A percentile compares a stretch with the other conserved stretches of the same genome.
Evolutionary conservation across 2,329 filamentous ascomycete genomes (phyloP).

Genomic region (Blumeriella jaapii): DNA sequence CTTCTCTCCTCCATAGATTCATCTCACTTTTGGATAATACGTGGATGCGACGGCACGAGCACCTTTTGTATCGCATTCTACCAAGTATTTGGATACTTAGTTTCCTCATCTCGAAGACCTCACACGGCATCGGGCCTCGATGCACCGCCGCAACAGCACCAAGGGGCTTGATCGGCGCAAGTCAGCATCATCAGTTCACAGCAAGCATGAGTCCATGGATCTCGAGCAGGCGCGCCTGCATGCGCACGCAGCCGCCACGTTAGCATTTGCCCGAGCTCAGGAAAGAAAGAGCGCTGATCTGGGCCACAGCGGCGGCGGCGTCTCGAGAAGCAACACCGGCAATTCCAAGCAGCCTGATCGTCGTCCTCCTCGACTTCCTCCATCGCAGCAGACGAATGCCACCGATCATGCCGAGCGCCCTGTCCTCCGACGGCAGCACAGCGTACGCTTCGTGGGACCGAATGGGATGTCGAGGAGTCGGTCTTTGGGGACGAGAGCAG

Average conservation of each 20-base stretch:
- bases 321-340: conserved; percentile 11
- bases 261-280: conserved; percentile 46
- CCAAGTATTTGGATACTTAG: conserved; percentile 21
- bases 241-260: conserved; percentile 48
- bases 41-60: conserved; percentile 14
- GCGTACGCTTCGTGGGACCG: conserved; percentile 38
- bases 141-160: conserved; percentile 32
- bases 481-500: conserved; percentile 17
- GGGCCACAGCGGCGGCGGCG: conserved; percentile 24
- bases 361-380: conserved; percentile 6
- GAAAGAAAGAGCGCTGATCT: conserved; percentile 30
- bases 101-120: conserved; percentile 14
- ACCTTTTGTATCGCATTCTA: conserved; percentile 22
- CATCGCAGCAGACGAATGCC: conserved; percentile 15
- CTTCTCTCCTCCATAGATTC: conserved; percentile 22
- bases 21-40: conserved; percentile 26
- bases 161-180: conserved; percentile 39
- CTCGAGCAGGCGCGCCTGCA: conserved; percentile 41
- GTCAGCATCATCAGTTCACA: conserved; percentile 39
- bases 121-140: conserved; percentile 15
- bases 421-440: conserved; percentile 35
- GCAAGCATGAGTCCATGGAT: conserved; percentile 38
- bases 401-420: conserved; percentile 18
- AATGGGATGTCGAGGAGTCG: conserved; percentile 19
- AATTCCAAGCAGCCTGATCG: conserved; percentile 6